phyloP scores from a whole-genome alignment of 192 early-diverging fungal species.

The Phycomyces blakesleeanus region DNA sequence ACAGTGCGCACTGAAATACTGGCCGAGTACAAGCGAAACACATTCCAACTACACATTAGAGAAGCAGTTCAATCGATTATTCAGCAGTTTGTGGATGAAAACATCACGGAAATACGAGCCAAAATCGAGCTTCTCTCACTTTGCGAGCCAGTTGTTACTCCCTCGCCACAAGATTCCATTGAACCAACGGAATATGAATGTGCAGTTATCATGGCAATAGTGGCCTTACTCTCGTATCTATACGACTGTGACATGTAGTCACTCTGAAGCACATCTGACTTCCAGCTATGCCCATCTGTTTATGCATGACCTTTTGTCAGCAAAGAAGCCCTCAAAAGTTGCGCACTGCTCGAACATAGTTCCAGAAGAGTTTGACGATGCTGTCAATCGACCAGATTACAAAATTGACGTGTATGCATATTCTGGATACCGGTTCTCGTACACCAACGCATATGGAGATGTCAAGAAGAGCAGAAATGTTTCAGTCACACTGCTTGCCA shows the following conservation, averaged over 20 bases:
- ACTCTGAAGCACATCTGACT: slow-evolving; percentile 20
- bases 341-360: slow-evolving; percentile 15
- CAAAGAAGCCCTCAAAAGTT: slow-evolving; percentile 12
- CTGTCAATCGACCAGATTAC: slow-evolving; percentile 15
- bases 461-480: background rate
- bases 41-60: slow-evolving; percentile 8
- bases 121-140: slow-evolving; percentile 11
- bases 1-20: slow-evolving; percentile 7
- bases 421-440: slow-evolving; percentile 6
- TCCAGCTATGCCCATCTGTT: background rate
- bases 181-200: slow-evolving; percentile 13
- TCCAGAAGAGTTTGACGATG: slow-evolving; percentile 8
- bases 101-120: slow-evolving; percentile 13
- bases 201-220: slow-evolving; percentile 9
- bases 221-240: slow-evolving; percentile 12
- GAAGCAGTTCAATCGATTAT: slow-evolving; percentile 6
- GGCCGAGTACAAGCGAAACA: background rate
- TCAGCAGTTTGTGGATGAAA: slow-evolving; percentile 13
- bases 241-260: slow-evolving; percentile 15
- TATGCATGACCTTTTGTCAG: slow-evolving; percentile 9
- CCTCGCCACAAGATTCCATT: slow-evolving; percentile 11
- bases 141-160: slow-evolving; percentile 9
- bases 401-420: slow-evolving; percentile 15
- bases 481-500: slow-evolving; percentile 7
- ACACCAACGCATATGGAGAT: slow-evolving; percentile 17